A percentile compares a stretch with the other conserved stretches of the same genome.
Conservation (phyloP, 208 protist genomes). For the Crithidia acanthocephali region DNA sequence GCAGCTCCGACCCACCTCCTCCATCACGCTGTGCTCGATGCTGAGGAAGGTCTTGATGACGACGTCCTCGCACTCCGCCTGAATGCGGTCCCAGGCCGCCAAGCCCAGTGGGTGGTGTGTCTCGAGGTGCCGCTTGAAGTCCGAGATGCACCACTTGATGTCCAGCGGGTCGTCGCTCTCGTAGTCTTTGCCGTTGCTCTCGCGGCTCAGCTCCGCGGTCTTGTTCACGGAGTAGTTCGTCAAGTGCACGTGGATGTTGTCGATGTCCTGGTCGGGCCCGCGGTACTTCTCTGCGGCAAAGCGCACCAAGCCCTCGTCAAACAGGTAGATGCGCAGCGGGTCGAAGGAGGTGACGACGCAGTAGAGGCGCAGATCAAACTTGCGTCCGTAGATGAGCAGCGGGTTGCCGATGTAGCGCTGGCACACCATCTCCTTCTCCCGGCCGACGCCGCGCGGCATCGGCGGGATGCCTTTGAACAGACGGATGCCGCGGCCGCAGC, state of each 20-base stretch:
- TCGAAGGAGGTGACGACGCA: constrained; percentile 92
- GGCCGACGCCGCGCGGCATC: constrained; percentile 48
- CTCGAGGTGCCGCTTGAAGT: constrained; percentile 69
- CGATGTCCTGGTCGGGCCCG: constrained; percentile 73
- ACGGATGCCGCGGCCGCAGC: constrained; percentile 88
- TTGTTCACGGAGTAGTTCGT: constrained; percentile 98
- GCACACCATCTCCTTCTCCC: constrained; percentile 75
- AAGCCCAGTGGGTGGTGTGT: constrained; percentile 55
- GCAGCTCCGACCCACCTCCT: constrained; percentile 68
- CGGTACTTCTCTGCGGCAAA: constrained; percentile 95
- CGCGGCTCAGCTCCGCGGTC: constrained; percentile 70
- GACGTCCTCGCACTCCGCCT: constrained; percentile 77
- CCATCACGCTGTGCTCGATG: constrained; percentile 82
- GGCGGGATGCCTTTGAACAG: constrained; percentile 74
- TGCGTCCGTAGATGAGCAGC: constrained; percentile 93
- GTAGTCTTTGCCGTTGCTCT: constrained; percentile 67
- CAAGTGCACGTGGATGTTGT: constrained; percentile 94
- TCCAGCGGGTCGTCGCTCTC: constrained; percentile 77
- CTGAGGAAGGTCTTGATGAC: constrained; percentile 94
- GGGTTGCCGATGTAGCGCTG: constrained; percentile 95
- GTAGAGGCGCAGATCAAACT: constrained; percentile 97
- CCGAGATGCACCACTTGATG: constrained; percentile 92
- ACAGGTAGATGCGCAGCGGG: constrained; percentile 91
- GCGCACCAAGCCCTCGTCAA: constrained; percentile 95
- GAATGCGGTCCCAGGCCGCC: constrained; percentile 66